Evolutionary conservation across 306 rosid genomes (phyloP).

Genomic region (Dalbergia cochinchinensis): DNA sequence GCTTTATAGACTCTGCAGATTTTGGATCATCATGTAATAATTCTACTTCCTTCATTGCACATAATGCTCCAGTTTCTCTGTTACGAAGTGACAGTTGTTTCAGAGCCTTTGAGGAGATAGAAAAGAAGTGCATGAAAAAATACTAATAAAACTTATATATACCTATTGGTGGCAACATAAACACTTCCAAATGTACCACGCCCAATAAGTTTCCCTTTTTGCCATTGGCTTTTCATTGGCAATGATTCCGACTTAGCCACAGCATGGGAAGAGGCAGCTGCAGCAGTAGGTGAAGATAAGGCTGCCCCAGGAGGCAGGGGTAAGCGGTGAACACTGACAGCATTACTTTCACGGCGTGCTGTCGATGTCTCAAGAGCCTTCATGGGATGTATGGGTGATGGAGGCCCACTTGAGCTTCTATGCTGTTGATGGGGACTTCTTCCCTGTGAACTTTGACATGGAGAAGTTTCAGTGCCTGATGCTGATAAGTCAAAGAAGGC

Average conservation of each 20-base stretch:
- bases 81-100: background rate
- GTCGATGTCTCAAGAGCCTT: constrained; percentile 49
- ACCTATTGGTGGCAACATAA: constrained; percentile 89
- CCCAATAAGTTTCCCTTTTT: constrained; percentile 92
- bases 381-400: constrained; percentile 59
- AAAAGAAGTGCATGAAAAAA: constrained; percentile 31
- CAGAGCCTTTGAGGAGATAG: constrained; percentile 34
- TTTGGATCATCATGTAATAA: constrained; percentile 85
- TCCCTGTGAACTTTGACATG: constrained; percentile 65
- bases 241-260: constrained; percentile 57
- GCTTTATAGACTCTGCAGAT: constrained; percentile 83
- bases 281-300: constrained; percentile 50
- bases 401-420: constrained; percentile 60
- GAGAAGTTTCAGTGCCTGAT: constrained; percentile 56
- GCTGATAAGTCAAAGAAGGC: constrained; percentile 58
- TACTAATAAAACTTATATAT: constrained; percentile 17
- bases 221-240: constrained; percentile 79
- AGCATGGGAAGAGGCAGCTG: constrained; percentile 40
- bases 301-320: constrained; percentile 86
- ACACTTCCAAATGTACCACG: constrained; percentile 97
- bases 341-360: constrained; percentile 58
- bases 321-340: constrained; percentile 72
- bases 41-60: constrained; percentile 97
- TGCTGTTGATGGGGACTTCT: constrained; percentile 52
- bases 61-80: constrained; percentile 90